These are phyloP conservation scores for Trichoderma brevicompactum DNA, from an alignment of 2,329 filamentous ascomycete genomes.

Conservation along the genomic window DNA sequence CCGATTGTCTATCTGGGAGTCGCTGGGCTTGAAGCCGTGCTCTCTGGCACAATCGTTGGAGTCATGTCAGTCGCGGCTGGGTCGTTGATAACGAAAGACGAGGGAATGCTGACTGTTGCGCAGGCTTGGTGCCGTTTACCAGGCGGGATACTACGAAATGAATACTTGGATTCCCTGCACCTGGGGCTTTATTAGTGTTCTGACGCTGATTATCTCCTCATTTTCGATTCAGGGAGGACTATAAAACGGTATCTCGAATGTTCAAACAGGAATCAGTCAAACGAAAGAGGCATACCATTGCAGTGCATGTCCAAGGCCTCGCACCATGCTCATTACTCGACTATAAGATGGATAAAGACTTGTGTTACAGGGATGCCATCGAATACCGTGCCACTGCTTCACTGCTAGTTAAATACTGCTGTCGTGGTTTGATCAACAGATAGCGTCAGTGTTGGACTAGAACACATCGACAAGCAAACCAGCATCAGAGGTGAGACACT, in stretches of 20 bases:
- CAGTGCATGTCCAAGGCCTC: background rate
- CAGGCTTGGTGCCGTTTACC: slow-evolving; percentile 79
- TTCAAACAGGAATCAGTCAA: background rate
- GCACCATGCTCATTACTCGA: background rate
- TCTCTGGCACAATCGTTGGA: slow-evolving; percentile 82
- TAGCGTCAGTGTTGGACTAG: background rate
- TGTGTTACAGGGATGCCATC: too few relatives aligned
- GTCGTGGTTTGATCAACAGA: background rate
- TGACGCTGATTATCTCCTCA: slow-evolving; percentile 82
- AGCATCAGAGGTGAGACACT: background rate
- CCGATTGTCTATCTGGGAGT: slow-evolving; percentile 72
- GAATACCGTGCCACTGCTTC: background rate
- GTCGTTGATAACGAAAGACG: background rate
- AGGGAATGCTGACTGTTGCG: background rate
- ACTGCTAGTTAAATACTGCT: background rate
- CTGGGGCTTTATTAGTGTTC: slow-evolving; percentile 83
- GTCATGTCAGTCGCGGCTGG: slow-evolving; percentile 64
- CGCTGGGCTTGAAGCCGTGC: slow-evolving; percentile 74
- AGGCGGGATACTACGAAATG: slow-evolving; percentile 83
- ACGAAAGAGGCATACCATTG: background rate
- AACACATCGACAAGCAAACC: background rate
- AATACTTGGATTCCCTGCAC: slow-evolving; percentile 92
- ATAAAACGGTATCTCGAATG: slow-evolving; percentile 47
- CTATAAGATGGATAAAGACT: background rate
- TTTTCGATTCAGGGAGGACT: slow-evolving; percentile 92